These are phyloP conservation scores for Paramecium sonneborni DNA, from an alignment of 73 alveolate species.

Conservation along the genomic window DNA sequence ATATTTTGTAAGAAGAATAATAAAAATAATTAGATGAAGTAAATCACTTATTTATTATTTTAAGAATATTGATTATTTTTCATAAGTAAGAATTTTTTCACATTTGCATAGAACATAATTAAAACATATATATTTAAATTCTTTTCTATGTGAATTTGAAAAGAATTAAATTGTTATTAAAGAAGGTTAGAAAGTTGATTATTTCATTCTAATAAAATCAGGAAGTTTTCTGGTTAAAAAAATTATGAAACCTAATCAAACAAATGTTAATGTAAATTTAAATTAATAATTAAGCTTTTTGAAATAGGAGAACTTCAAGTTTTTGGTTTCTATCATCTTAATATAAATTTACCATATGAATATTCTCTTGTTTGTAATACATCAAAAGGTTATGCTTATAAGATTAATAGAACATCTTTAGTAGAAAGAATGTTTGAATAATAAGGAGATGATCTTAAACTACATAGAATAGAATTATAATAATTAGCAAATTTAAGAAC, in stretches of 20 bases:
- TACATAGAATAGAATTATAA: not conserved
- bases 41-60: not conserved
- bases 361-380: conserved; percentile 4
- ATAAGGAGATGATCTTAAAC: not conserved
- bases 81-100: not conserved
- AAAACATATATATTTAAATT: conserved; percentile 25
- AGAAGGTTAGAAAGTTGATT: conserved; percentile 30
- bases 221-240: conserved; percentile 14
- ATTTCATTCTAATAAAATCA: not conserved
- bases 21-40: not conserved
- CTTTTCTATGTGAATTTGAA: conserved; percentile 30
- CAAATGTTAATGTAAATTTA: not conserved
- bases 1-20: conserved; percentile 31
- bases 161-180: not conserved
- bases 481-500: not conserved
- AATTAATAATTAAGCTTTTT: not conserved
- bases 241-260: not conserved
- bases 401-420: not conserved
- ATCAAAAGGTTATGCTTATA: not conserved
- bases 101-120: not conserved
- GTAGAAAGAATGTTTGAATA: conserved; percentile 4
- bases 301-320: not conserved
- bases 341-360: not conserved
- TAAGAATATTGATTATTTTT: conserved; percentile 29
- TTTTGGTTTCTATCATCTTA: not conserved